Evolutionary conservation across 345 rosid species (phyloP), one percentile per base, ranked within the genome.

Genomic region (Zanthoxylum bungeanum): DNA sequence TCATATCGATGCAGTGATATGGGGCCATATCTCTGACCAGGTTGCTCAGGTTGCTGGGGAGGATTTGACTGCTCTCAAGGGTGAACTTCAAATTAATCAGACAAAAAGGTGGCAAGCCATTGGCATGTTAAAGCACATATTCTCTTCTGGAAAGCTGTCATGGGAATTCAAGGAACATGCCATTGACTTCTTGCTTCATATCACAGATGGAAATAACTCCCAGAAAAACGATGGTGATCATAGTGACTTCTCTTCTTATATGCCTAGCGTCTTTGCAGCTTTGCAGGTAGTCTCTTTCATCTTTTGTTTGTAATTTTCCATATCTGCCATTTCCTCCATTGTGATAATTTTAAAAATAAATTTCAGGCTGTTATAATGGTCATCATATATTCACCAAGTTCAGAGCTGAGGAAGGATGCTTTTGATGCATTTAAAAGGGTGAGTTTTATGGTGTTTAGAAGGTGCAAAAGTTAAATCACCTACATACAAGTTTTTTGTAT

Each of bases 391-490:
- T 47, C 91, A 62, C 77, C 91, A 64, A 80, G 83, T 55, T 47
- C 92, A 30, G 77, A n/a, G 30, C 60, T 89, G 67, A 87, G 91
- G 80, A 91, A 72, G 77, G 85, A 80, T 70, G 87, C 98, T 66
- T 93, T 84, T 77, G 91, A 86, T 72, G 89, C 87, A 57, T 63
- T 92, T 57, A 89, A 89, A 83, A 88, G 71, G 89, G 97, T 92
- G 77, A 73, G 82, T 68, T 66, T 64, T 70, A 24, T 42, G 66
- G 73, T 52, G 2, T 34, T 44, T 36, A 10, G 50, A 60, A 31
- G 44, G 55, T 47, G 36, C 44, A 24, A 19, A 58, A 21, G 12
- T 25, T 22, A 25, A 56, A 33, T 47, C 52, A 57, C 19, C 33
- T 2, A 51, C 0, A 0, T 39, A 3, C 55, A 40, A n/a, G 25